Conservation (phyloP, 2,329 filamentous ascomycete species). For the Epichloe hybrida region DNA sequence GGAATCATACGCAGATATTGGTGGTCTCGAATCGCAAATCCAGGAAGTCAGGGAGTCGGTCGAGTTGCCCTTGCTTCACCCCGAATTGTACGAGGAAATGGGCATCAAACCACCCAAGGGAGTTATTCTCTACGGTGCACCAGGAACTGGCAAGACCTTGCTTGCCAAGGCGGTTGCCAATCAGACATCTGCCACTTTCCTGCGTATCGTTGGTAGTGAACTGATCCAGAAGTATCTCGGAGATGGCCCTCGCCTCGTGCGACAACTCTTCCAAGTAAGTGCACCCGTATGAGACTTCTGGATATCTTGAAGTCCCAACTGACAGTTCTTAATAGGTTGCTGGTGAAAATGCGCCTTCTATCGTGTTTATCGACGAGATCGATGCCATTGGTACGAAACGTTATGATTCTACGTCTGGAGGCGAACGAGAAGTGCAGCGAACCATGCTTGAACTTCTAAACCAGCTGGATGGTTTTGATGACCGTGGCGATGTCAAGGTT, state of each 20-base stretch:
- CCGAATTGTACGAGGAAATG: conserved; percentile 98
- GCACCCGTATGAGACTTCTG: neutral
- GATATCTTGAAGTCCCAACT: neutral
- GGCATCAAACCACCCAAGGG: conserved; percentile 99
- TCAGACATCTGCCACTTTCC: conserved; percentile 95
- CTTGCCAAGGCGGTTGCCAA: conserved; percentile 96
- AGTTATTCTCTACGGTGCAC: conserved; percentile 95
- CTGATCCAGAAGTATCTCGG: conserved; percentile 98
- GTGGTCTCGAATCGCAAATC: conserved; percentile 87
- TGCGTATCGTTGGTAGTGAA: conserved; percentile 93
- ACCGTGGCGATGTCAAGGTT: conserved; percentile 96
- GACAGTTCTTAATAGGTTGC: conserved; percentile 47
- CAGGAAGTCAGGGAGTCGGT: conserved; percentile 99
- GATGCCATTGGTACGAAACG: conserved; percentile 98
- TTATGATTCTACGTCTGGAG: conserved; percentile 93
- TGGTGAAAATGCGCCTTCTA: conserved; percentile 88
- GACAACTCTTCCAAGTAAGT: conserved; percentile 78
- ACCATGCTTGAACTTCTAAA: conserved; percentile 98
- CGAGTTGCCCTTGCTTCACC: conserved; percentile 85
- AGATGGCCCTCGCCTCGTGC: conserved; percentile 85
- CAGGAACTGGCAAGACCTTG: conserved; percentile 91
- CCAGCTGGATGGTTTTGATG: conserved; percentile 96
- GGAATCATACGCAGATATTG: conserved; percentile 96
- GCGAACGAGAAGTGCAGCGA: conserved; percentile 92
- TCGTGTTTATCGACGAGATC: conserved; percentile 98